phyloP scores from a whole-genome alignment of 2,329 filamentous ascomycete genomes.

The Microsporum ferrugineum region DNA sequence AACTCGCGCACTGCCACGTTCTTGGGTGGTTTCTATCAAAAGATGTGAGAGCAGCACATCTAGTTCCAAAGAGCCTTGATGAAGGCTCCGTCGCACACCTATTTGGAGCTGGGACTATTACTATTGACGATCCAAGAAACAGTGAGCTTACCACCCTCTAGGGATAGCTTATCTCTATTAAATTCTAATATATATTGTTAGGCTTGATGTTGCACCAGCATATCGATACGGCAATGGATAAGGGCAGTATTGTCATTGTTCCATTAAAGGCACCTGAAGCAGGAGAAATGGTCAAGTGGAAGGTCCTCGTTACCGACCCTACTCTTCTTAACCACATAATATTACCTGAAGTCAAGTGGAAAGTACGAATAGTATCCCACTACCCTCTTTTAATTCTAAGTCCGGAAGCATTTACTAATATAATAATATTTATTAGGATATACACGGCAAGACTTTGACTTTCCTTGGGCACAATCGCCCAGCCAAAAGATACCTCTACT shows the following conservation, averaged over 20 bases:
- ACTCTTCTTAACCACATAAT: slow-evolving; percentile 3
- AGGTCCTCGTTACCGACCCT: slow-evolving; percentile 13
- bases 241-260: slow-evolving; percentile 14
- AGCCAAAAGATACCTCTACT: slow-evolving; percentile 16
- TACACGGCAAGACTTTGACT: slow-evolving; percentile 12
- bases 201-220: slow-evolving; percentile 8
- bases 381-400: slow-evolving; percentile 1
- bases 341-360: not conserved
- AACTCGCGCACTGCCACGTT: slow-evolving; percentile 7
- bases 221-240: slow-evolving; percentile 10
- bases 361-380: not conserved
- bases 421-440: slow-evolving; percentile 12
- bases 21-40: slow-evolving; percentile 7
- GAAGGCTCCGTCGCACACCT: slow-evolving; percentile 13
- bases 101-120: slow-evolving; percentile 13
- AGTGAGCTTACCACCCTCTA: slow-evolving; percentile 7
- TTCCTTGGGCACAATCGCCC: slow-evolving; percentile 15
- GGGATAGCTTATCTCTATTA: not conserved
- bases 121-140: slow-evolving; percentile 13
- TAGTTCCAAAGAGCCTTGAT: slow-evolving; percentile 14
- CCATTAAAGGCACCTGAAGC: slow-evolving; percentile 9
- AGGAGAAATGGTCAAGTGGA: slow-evolving; percentile 8
- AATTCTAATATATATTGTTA: slow-evolving; percentile 4
- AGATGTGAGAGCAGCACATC: slow-evolving; percentile 14
- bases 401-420: not conserved